Evolutionary conservation across 441 rosid species (phyloP).

Genomic region (Bruguiera hainesii): DNA sequence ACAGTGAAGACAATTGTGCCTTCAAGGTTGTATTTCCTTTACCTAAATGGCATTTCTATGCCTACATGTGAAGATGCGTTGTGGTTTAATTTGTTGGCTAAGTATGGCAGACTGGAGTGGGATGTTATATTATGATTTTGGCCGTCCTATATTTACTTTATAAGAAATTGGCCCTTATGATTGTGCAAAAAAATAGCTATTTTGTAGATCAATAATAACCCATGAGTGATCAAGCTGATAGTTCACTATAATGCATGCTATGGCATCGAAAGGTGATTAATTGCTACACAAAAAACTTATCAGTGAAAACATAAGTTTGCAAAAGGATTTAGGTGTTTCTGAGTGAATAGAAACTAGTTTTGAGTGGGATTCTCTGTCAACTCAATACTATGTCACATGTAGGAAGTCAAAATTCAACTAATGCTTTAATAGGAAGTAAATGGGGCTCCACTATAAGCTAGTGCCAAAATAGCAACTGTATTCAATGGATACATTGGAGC

Average conservation of each 20-base stretch:
- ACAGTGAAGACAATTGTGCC: constrained; percentile 77
- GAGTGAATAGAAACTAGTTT: not conserved
- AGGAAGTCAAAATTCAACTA: not conserved
- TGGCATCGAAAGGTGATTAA: not conserved
- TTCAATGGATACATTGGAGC: not conserved
- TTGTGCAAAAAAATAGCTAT: not conserved
- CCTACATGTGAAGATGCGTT: no score
- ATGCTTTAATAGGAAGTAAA: no score
- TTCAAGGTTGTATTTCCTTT: constrained; percentile 49
- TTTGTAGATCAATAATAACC: no score
- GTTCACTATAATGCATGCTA: no score
- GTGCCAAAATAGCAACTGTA: not conserved
- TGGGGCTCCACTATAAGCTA: not conserved
- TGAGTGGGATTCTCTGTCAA: not conserved
- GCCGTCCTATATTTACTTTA: not conserved
- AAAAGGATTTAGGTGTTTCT: not conserved
- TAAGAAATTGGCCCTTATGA: not conserved
- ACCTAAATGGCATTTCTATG: not conserved
- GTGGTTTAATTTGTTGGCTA: not conserved
- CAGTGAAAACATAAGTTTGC: not conserved
- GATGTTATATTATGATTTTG: not conserved
- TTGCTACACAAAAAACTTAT: not conserved
- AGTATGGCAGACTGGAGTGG: not conserved
- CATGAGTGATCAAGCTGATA: no score
- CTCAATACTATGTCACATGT: not conserved